Base-by-base conservation (phyloP, 176 grass and related monocot genomes). In the Calamus simplicifolius region DNA sequence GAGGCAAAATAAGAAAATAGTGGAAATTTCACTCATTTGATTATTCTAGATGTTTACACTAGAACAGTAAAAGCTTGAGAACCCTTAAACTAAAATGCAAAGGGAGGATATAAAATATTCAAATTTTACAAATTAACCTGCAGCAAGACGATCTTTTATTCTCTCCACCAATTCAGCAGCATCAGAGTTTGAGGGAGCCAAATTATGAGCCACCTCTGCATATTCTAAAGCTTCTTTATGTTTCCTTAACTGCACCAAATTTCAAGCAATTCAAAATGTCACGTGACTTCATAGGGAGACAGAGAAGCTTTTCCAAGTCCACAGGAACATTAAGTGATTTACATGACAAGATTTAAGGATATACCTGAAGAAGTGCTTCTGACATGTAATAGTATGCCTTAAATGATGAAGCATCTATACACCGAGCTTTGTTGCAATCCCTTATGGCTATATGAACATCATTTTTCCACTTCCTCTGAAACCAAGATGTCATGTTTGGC, bases 401-500 rank as follows among this genome's bases (percentile, higher is more conserved):
- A 61, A 81, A 92, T 56, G 81, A 98, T 70, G 84, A 70, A 56
- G 57, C 64, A 75, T 89, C 64, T 66, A 89, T 88, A 73, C 68
- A 54, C 48, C 79, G 74, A 38, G 81, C 87, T 61, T 28, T 80
- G 29, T 85, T 88, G 77, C 87, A 98, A 57, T 92, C 93, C 52
- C 87, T 77, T 58, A 98, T 92, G 17, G 87, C 84, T 87, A 98
- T 89, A 69, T 88, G 82, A 65, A 80, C 87, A 81, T 98, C 93
- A 78, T 98, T 85, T 72, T 98, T 98, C 93, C 87, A 92, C 51
- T 80, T 98, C 67, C 87, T 80, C 87, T 98, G 81, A 54, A 79
- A 90, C 53, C 54, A 79, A 69, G 28, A 79, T 58, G 63, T 59
- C 62, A 79, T 57, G 26, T 53, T 19, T 1, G 56, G 60, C 6